phyloP scores from a whole-genome alignment of 1,139 yeast genomes.

The Zygosaccharomyces sapae region DNA sequence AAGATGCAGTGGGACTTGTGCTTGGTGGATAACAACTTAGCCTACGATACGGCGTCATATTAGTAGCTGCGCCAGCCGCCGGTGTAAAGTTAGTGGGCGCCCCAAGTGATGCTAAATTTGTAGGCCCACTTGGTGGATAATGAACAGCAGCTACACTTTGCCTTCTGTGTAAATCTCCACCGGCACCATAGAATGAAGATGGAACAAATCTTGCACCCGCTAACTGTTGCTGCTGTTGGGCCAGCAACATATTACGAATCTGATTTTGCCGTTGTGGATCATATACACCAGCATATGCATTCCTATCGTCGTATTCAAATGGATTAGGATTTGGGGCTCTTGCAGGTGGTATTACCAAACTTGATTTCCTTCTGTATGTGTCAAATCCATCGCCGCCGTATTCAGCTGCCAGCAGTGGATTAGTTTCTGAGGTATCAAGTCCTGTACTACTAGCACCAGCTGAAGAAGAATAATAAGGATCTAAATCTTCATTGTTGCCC shows the following conservation, averaged over 20 bases:
- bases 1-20: constrained; percentile 23
- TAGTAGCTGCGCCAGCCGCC: constrained; percentile 12
- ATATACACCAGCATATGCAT: constrained; percentile 14
- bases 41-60: constrained; percentile 26
- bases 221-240: constrained; percentile 10
- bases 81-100: constrained; percentile 11
- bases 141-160: constrained; percentile 37
- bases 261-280: constrained; percentile 13
- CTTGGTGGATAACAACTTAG: constrained; percentile 33
- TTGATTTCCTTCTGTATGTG: constrained; percentile 29
- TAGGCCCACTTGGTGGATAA: constrained; percentile 13
- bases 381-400: constrained; percentile 11
- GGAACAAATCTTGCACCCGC: constrained; percentile 13
- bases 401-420: constrained; percentile 4
- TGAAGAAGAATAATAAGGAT: background rate
- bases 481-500: constrained; percentile 17
- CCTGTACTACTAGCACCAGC: background rate
- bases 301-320: constrained; percentile 37
- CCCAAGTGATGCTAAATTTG: constrained; percentile 10
- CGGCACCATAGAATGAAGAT: constrained; percentile 17
- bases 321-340: constrained; percentile 46
- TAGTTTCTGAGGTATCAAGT: constrained; percentile 1
- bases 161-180: constrained; percentile 37
- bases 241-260: constrained; percentile 18
- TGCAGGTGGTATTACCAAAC: constrained; percentile 41